Evolutionary conservation across 306 rosid species (phyloP), one percentile per base, ranked within the genome.

Genomic region (Oemleria cerasiformis): DNA sequence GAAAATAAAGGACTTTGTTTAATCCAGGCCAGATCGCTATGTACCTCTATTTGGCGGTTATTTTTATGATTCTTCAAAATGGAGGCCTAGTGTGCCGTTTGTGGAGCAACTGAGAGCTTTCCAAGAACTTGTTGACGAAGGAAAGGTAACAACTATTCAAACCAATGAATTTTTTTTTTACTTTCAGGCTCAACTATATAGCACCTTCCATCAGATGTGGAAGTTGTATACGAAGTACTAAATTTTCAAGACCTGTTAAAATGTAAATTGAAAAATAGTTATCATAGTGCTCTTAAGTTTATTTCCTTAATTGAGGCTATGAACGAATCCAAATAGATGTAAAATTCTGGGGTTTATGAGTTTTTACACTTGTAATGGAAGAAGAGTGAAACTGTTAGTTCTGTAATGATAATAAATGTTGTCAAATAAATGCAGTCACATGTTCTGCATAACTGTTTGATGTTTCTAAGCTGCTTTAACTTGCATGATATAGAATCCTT

Each of bases 41-140:
- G 98, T 85, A 54, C 14, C 96, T 51, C 6, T 86, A 73, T 91
- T 91, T 82, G 96, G 94, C n/a, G 92, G 70, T 23, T 80, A 58
- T 81, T 77, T 0, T 19, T 91, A 91, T 70, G 94, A 94, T 82
- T 66, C 77, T 77, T 80, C 88, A 53, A 91, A 84, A 73, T 94
- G 97, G 98, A 94, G 98, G 79, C 82, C 90, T 8, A 94, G 98
- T 67, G 90, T 94, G 77, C 93, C 98, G 9, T 94, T 94, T 73
- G 88, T 82, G 78, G 96, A 88, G 77, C 98, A 93, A 68, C 84
- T 93, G 84, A 88, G 72, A 82, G 97, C 97, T 75, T 86, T 88
- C 77, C 91, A 89, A 84, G 91, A 93, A 76, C 91, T 93, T 69
- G 82, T 93, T 68, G 86, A 82, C 19, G 98, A 91, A 80, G 98